Evolutionary conservation across 257 asterid species (phyloP).

Genomic region (Capsicum pubescens): DNA sequence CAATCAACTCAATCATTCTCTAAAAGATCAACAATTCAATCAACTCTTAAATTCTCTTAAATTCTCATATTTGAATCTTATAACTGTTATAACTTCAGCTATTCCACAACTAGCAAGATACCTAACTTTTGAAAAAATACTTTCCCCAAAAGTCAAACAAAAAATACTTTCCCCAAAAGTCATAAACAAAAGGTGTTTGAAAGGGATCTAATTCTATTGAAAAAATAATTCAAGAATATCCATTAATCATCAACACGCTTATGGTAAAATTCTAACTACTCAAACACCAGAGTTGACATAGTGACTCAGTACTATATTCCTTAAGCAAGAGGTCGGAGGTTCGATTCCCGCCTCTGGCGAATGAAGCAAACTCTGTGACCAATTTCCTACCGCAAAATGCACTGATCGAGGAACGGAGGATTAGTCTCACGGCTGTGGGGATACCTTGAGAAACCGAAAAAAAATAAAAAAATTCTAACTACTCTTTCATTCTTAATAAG

Average conservation of each 20-base stretch:
- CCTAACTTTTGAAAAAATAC: neutral
- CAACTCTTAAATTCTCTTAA: neutral
- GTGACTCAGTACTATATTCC: too few species aligned
- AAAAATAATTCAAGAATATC: constrained; percentile 17
- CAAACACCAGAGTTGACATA: too few species aligned
- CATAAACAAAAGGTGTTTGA: neutral
- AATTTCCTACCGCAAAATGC: too few species aligned
- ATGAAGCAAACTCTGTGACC: too few species aligned
- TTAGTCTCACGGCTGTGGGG: too few species aligned
- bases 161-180: neutral
- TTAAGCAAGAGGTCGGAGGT: too few species aligned
- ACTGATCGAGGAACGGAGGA: too few species aligned
- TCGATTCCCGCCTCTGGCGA: too few species aligned
- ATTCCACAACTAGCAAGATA: neutral
- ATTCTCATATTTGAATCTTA: neutral
- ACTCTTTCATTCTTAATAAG: too few species aligned
- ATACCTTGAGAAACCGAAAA: too few species aligned
- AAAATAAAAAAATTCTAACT: too few species aligned
- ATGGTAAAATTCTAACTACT: too few species aligned
- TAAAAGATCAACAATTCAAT: rapidly evolving
- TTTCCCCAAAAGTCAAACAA: neutral
- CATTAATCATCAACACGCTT: neutral
- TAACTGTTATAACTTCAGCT: neutral
- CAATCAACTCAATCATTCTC: neutral
- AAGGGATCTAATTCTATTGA: constrained; percentile 23